Evolutionary conservation across 139 green algal species (phyloP).

Genomic region (Ettlia oleoabundans): DNA sequence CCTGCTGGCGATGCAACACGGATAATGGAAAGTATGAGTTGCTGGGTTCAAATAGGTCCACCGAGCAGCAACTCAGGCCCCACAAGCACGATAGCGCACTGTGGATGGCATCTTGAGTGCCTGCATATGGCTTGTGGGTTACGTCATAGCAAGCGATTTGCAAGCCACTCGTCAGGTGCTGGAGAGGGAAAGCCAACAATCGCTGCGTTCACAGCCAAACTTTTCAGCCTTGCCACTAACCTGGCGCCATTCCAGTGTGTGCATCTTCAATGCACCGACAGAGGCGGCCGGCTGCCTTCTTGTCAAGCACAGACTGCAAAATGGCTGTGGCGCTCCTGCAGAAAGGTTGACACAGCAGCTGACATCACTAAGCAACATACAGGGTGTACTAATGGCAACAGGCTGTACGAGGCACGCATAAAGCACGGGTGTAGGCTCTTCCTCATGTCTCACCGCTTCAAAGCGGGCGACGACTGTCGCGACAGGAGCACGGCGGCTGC

Average conservation of each 20-base stretch:
- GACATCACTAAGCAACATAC: too few species aligned
- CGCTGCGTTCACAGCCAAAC: too few species aligned
- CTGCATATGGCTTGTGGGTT: too few species aligned
- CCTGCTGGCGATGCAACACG: neutral
- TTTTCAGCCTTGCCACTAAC: conserved; percentile 5
- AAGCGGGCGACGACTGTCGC: neutral
- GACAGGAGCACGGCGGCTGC: conserved; percentile 18
- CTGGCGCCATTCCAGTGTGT: conserved; percentile 17
- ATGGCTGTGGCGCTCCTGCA: conserved; percentile 14
- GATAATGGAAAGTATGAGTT: conserved; percentile 20
- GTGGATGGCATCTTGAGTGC: conserved; percentile 15
- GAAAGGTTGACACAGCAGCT: too few species aligned
- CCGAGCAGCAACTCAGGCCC: neutral
- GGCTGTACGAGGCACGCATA: neutral
- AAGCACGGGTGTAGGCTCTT: neutral
- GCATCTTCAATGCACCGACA: conserved; percentile 60
- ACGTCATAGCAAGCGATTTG: too few species aligned
- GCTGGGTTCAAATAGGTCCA: conserved; percentile 1
- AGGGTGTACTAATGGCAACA: too few species aligned
- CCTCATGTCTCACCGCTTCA: neutral
- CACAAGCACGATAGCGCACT: conserved; percentile 13
- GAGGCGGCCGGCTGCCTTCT: conserved; percentile 45
- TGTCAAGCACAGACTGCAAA: conserved; percentile 32
- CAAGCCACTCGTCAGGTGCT: too few species aligned
- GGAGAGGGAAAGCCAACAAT: too few species aligned